Evolutionary conservation across 345 rosid species (phyloP).

Genomic region (Diplotaxis tenuifolia): DNA sequence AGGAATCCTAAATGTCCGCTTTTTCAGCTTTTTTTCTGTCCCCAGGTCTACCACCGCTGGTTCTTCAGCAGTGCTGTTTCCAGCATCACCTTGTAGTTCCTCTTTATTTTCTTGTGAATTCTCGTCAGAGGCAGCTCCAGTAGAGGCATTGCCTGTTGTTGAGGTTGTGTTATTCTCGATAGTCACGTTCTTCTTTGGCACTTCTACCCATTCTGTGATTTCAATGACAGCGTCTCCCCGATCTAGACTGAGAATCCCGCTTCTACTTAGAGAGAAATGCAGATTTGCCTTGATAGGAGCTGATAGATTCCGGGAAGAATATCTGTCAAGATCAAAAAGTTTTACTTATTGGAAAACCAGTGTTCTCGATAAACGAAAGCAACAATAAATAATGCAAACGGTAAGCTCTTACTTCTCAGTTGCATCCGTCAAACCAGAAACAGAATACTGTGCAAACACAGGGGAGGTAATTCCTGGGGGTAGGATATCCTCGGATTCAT

Average conservation of each 20-base stretch:
- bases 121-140: constrained; percentile 47
- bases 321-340: constrained; percentile 44
- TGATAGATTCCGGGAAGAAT: constrained; percentile 85
- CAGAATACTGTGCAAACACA: constrained; percentile 75
- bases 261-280: constrained; percentile 93
- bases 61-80: constrained; percentile 46
- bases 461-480: constrained; percentile 74
- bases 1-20: constrained; percentile 73
- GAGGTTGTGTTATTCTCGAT: constrained; percentile 62
- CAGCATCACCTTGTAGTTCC: constrained; percentile 49
- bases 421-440: constrained; percentile 78
- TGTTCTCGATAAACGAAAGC: neutral
- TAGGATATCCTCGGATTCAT: constrained; percentile 69
- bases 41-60: constrained; percentile 46
- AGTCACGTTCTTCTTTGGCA: constrained; percentile 72
- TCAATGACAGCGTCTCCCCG: constrained; percentile 93
- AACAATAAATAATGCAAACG: constrained; percentile 1
- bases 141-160: constrained; percentile 51
- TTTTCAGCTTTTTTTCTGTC: constrained; percentile 81
- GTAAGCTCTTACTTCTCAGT: constrained; percentile 67
- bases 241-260: constrained; percentile 85
- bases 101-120: constrained; percentile 54
- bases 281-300: constrained; percentile 89
- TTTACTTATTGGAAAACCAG: neutral
- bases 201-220: constrained; percentile 96